Conservation (phyloP, 1,284 basidiomycete genomes). For the Ceratobasidium sp. region DNA sequence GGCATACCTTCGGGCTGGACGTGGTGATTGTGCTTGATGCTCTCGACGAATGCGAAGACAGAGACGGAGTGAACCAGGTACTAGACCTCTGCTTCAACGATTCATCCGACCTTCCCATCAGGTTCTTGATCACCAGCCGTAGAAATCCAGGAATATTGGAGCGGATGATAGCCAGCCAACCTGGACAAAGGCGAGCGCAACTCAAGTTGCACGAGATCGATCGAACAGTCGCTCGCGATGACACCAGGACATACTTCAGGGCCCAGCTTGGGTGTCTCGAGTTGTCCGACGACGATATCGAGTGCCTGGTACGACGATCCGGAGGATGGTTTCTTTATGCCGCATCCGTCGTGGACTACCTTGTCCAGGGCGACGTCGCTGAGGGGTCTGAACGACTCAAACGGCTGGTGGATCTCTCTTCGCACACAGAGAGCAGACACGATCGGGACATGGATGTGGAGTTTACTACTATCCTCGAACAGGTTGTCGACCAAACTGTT, state of each 20-base stretch:
- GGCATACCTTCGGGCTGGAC: neutral
- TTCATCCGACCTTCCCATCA: neutral
- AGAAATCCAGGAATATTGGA: slow-evolving; percentile 15
- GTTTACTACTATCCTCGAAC: neutral
- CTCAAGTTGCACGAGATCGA: too few relatives aligned
- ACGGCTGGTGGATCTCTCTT: neutral
- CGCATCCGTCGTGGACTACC: slow-evolving; percentile 15
- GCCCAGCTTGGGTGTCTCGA: neutral
- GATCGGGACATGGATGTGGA: neutral
- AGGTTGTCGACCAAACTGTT: neutral
- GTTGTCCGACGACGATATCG: neutral
- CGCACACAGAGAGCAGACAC: neutral
- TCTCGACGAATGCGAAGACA: slow-evolving; percentile 46
- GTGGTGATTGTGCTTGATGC: slow-evolving; percentile 44
- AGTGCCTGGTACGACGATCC: neutral
- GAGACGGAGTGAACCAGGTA: slow-evolving; percentile 2
- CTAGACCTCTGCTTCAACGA: neutral
- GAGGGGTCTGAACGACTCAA: neutral
- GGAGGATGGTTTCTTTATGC: slow-evolving; percentile 23
- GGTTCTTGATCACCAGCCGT: slow-evolving; percentile 44
- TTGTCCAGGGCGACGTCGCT: neutral
- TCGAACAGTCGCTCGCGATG: slow-evolving; percentile 14
- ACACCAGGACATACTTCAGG: slow-evolving; percentile 34
- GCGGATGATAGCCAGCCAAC: too few relatives aligned
- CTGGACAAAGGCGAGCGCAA: too few relatives aligned